phyloP scores from a whole-genome alignment of 2,329 filamentous ascomycete species.

The Beauveria varroae region DNA sequence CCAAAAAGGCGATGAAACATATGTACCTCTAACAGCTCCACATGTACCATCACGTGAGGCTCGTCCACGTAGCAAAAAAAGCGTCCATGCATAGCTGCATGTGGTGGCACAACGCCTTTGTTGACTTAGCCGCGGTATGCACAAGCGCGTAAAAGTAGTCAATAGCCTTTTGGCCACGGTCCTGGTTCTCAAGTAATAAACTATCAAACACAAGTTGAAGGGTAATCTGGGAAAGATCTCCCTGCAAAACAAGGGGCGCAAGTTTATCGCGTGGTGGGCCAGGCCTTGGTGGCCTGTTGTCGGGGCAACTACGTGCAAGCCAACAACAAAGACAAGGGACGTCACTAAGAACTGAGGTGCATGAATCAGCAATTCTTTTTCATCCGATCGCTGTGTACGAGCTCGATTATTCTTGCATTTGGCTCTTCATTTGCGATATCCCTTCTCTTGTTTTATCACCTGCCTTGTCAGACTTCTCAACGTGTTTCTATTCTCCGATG shows the following conservation, averaged over 20 bases:
- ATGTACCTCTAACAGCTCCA: too few relatives aligned
- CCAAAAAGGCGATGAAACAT: too few relatives aligned
- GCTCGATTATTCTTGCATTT: neutral
- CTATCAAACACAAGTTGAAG: too few relatives aligned
- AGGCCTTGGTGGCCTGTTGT: slow-evolving; percentile 5
- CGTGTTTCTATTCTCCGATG: neutral
- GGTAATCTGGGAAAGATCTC: neutral
- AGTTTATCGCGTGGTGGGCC: neutral
- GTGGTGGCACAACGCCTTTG: too few relatives aligned
- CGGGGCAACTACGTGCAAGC: neutral
- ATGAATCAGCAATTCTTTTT: neutral
- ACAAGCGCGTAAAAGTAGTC: too few relatives aligned
- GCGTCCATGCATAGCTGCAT: too few relatives aligned
- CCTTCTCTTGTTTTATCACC: neutral
- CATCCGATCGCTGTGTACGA: neutral
- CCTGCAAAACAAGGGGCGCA: neutral
- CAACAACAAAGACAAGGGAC: slow-evolving; percentile 11
- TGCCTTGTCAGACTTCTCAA: neutral
- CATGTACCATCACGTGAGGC: too few relatives aligned
- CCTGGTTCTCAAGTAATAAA: too few relatives aligned
- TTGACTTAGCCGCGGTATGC: too few relatives aligned
- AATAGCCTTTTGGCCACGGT: too few relatives aligned
- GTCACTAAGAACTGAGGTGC: slow-evolving; percentile 8
- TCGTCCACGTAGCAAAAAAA: too few relatives aligned
- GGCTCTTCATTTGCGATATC: neutral